phyloP scores from a whole-genome alignment of 305 asterid species.

The Fraxinus platypoda region DNA sequence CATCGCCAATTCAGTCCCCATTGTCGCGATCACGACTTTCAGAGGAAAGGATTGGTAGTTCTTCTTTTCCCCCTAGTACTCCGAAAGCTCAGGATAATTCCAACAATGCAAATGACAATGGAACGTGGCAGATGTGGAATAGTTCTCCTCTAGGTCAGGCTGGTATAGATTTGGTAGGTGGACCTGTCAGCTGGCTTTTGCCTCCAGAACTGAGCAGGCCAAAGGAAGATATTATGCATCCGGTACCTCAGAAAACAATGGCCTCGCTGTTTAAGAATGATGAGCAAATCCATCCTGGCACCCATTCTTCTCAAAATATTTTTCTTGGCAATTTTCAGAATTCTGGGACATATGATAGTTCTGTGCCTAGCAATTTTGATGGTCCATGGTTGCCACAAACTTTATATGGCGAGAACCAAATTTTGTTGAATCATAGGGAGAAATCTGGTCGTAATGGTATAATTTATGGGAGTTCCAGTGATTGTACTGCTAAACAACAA shows the following conservation, averaged over 20 bases:
- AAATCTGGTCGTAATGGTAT: constrained; percentile 54
- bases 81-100: constrained; percentile 55
- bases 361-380: constrained; percentile 53
- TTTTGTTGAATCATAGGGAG: constrained; percentile 42
- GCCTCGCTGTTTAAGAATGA: constrained; percentile 88
- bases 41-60: constrained; percentile 52
- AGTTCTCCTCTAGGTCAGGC: constrained; percentile 80
- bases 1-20: constrained; percentile 89
- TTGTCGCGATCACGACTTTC: constrained; percentile 67
- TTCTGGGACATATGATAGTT: constrained; percentile 48
- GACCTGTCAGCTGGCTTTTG: constrained; percentile 67
- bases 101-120: constrained; percentile 45
- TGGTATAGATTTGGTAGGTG: constrained; percentile 71
- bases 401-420: constrained; percentile 3
- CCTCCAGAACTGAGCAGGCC: constrained; percentile 58
- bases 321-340: constrained; percentile 55
- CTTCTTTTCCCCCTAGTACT: constrained; percentile 39
- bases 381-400: constrained; percentile 62
- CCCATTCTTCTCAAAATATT: constrained; percentile 52
- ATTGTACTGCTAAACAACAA: constrained; percentile 54
- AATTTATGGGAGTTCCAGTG: constrained; percentile 46
- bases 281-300: constrained; percentile 50
- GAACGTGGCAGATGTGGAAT: constrained; percentile 97
- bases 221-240: constrained; percentile 54
- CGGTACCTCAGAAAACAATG: constrained; percentile 77